Base-by-base conservation (phyloP, 1,139 yeast species). In the Sugiyamaella pinicola region DNA sequence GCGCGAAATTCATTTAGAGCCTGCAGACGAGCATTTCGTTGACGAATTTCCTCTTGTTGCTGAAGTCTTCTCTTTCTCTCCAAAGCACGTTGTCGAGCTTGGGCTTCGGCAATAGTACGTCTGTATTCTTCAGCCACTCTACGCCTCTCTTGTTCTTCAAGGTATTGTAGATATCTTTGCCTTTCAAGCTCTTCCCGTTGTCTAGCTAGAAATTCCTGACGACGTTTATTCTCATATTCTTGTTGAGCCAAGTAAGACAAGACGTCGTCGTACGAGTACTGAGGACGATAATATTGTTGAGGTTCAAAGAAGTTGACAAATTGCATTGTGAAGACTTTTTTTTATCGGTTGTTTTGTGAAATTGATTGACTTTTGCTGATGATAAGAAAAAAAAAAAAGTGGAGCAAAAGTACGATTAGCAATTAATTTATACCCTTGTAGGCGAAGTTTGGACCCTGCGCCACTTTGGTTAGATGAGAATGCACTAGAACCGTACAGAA, bases 191-290 rank as follows among this genome's bases (percentile, higher is more conserved):
- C 46, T 22, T 45, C 46, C 13, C 28, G 34, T 18, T 19, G 47
- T 19, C 40, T 19, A 33, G 50, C 53, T 10, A 24, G 39, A 9
- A 13, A 18, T 12, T 19, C 21, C 28, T 47, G 46, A 13, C 41
- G 51, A 5, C 47, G 49, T 22, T 47, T 45, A 1, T 31, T 42
- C 26, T 51, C 49, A 37, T 47, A 47, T 15, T 47, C 55, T n/a
- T 47, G 47, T n/a, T 47, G 37, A 28, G 54, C 54, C 33, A 47
- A 19, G 40, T 46, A 46, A 26, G 49, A 37, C 19, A 46, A 7
- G 15, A 38, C 18, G n/a, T 46, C 49, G 7, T 38, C 49, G 34
- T 46, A 46, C 17, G 49, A 46, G 33, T 13, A 15, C 13, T 35
- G 41, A 29, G 49, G 49, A 28, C 43, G 49, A 46, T 29, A 38